Base-by-base conservation (phyloP, 495 filamentous ascomycete genomes). In the Neurospora cerealis region DNA sequence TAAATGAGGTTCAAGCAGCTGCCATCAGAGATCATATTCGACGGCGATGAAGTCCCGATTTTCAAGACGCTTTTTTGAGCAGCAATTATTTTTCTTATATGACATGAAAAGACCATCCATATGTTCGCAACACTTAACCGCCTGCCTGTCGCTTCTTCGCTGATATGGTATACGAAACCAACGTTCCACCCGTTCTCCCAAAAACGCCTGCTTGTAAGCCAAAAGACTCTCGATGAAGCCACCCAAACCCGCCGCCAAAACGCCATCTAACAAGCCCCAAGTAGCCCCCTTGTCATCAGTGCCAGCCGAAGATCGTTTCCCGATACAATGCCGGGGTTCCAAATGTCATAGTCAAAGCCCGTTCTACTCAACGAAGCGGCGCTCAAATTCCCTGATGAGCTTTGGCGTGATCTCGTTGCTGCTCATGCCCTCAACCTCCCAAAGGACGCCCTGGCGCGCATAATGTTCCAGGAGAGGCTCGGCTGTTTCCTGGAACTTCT, bases 341-440 rank as follows among this genome's bases (percentile, higher is more conserved):
- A 19, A 39, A 39, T 39, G 37, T 71, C 24, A 19, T 39, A 17
- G 21, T 5, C 39, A 28, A 32, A 32, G 24, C 19, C 37, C n/a
- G 21, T 32, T 24, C 70, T 74, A 79, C 5, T 77, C 74, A 11
- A 72, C 79, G 85, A 99, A 99, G 72, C 91, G 85, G 73, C 83
- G 87, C 81, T 91, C 90, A 79, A 99, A 90, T 82, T 97, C 95
- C 10, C 85, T 84, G 77, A 92, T 90, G 15, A 99, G 82, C 83
- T 92, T 89, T 9, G 96, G 96, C 21, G 88, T 94, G 71, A 99
- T 99, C 86, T 98, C 95, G 81, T 99, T 92, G 76, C 93, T 96
- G 75, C 90, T 93, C 78, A 95, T 88, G 10, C 96, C 96, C 75
- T 92, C 83, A 4, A 98, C 94, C 39, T 90, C 91, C 92, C 91